Evolutionary conservation across 148 eudicot genomes (phyloP).

Genomic region (Fagopyrum homotropicum): DNA sequence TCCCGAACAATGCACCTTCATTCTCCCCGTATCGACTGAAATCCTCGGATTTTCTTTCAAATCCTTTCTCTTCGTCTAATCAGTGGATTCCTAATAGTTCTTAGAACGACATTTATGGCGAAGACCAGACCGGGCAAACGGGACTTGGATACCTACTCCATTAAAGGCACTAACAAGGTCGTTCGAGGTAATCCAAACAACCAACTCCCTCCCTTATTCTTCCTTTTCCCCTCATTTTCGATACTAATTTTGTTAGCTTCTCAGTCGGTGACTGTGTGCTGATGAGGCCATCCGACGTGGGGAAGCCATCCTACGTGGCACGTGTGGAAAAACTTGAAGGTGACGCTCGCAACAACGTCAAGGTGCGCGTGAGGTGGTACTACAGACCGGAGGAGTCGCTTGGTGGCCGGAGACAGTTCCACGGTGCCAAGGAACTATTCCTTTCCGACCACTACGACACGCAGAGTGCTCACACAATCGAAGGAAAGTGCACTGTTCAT

Average conservation of each 20-base stretch:
- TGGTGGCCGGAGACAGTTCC: slow-evolving; percentile 50
- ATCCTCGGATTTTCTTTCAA: not conserved
- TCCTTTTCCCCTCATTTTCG: not conserved
- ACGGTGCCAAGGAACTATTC: slow-evolving; percentile 49
- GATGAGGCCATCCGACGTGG: slow-evolving; percentile 45
- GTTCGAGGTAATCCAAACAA: too few species aligned
- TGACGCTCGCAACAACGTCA: slow-evolving; percentile 39
- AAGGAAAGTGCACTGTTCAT: slow-evolving; percentile 51
- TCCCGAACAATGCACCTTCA: not conserved
- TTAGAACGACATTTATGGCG: not conserved
- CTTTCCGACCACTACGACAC: slow-evolving; percentile 43
- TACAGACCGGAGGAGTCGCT: slow-evolving; percentile 52
- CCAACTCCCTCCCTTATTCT: not conserved
- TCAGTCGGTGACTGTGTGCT: slow-evolving; percentile 48
- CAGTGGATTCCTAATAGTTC: not conserved
- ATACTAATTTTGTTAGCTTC: slow-evolving; percentile 8
- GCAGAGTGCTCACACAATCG: slow-evolving; percentile 49
- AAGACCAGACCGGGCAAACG: too few species aligned
- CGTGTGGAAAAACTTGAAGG: slow-evolving; percentile 41
- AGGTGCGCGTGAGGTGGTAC: slow-evolving; percentile 45
- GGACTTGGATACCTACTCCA: too few species aligned
- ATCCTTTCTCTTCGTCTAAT: not conserved
- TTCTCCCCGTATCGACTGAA: not conserved
- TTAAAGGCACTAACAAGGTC: too few species aligned
- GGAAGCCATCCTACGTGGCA: slow-evolving; percentile 42